Percentiles rank a stretch among this genome's conserved stretches.
These are phyloP conservation scores for Lepidium aucheri DNA, from an alignment of 345 rosid genomes.

Conservation along the genomic window DNA sequence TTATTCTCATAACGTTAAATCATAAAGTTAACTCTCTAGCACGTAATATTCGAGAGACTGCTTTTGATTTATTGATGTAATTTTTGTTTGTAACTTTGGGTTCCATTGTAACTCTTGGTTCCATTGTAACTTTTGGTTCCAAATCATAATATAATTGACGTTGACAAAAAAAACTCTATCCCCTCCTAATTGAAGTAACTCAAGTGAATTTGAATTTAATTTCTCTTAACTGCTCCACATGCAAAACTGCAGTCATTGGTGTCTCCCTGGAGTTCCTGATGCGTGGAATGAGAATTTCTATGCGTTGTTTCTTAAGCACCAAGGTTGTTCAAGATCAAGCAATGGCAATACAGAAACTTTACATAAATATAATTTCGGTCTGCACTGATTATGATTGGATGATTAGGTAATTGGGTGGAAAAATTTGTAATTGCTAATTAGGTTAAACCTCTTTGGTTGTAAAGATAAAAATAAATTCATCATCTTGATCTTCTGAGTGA, in stretches of 20 bases:
- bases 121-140: too few species aligned
- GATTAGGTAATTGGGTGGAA: slow-evolving; percentile 18
- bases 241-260: slow-evolving; percentile 97
- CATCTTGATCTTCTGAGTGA: background rate
- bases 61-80: too few species aligned
- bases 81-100: too few species aligned
- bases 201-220: too few species aligned
- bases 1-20: too few species aligned
- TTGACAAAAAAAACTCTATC: too few species aligned
- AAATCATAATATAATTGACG: too few species aligned
- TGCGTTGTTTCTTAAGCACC: slow-evolving; percentile 47
- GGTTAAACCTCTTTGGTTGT: slow-evolving; percentile 13
- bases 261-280: slow-evolving; percentile 94
- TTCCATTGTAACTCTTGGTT: too few species aligned
- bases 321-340: background rate
- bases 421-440: slow-evolving; percentile 13
- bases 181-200: too few species aligned
- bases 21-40: too few species aligned
- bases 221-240: slow-evolving; percentile 50
- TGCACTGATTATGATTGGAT: slow-evolving; percentile 7
- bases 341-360: slow-evolving; percentile 8
- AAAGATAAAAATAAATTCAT: background rate
- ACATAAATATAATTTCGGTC: background rate
- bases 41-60: too few species aligned
- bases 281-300: slow-evolving; percentile 83